Evolutionary conservation across 2,329 filamentous ascomycete genomes (phyloP), one percentile per base, ranked within the genome.

Genomic region (Penicillium sumatraense): DNA sequence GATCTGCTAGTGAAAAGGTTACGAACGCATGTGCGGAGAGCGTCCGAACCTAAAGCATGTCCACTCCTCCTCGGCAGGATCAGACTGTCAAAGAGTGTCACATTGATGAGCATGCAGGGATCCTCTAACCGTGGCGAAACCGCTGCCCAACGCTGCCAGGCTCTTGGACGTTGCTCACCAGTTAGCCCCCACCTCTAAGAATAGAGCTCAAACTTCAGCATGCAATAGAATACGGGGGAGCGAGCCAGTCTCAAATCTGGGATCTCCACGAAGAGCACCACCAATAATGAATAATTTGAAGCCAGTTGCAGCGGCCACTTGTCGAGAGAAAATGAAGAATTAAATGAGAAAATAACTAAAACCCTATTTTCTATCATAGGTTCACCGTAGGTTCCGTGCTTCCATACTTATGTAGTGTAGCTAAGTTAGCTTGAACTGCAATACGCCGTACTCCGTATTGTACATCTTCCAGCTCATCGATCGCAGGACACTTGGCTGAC

Each of bases 101-200:
- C 40, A 49, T 59, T 57, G 23, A 54, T 54, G 48, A 31, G 23
- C 13, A 40, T 49, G 51, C 57, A 47, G 36, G 51, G 49, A 48
- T 53, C 18, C 24, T 51, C 36, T 46, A 38, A 31, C 51, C 27
- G 45, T 49, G 38, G 36, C 46, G 46, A 54, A 54, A 29, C 52
- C 35, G 26, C 18, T 36, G 29, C 46, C 41, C 48, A 38, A 47
- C 31, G 16, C 16, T 46, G 27, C 27, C 9, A 46, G 23, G 6
- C 13, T 44, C 20, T 7, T 16, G 23, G n/a, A n/a, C 23, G 40
- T 10, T 26, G 23, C 11, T 24, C 16, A 44, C 4, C 21, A n/a
- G n/a, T 20, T 21, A 4, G 14, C 21, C 21, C 20, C n/a, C 5
- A 5, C 6, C 38, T 42, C 11, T 40, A 42, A 42, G 21, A 44